Evolutionary conservation across 2,329 filamentous ascomycete genomes (phyloP), one percentile per base, ranked within the genome.

Genomic region (Aspergillus sclerotialis): DNA sequence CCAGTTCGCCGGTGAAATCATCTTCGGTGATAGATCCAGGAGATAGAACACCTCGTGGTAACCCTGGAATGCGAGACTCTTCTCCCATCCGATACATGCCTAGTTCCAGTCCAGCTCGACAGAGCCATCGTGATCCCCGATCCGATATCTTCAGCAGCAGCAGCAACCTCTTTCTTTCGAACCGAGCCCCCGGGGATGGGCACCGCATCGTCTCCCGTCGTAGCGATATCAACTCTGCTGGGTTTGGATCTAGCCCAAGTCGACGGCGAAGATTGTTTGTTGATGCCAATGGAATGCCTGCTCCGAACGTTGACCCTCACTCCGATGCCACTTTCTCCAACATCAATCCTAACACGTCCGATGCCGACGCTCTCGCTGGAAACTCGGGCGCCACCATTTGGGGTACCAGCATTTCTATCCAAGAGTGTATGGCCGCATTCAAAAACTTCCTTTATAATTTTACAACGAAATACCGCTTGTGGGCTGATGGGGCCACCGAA

Each of bases 351-450:
- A 83, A 82, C 43, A 95, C 89, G 5, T 95, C 90, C 2, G 92
- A 98, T 59, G 92, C 92, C 1, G 84, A 95, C 54, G 77, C 74
- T 1, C 76, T 95, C 26, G 90, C 88, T 25, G 92, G 89, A 2
- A 78, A 78, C 38, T 85, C 84, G 25, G 82, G 82, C 36, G 80
- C 83, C 47, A 78, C 93, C 38, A 90, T 98, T 44, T 98, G 92
- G 92, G 92, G 92, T 60, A 98, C 92, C 28, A 96, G 94, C 25
- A 85, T 98, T 32, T 94, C 90, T 4, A 83, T 98, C 34, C 79
- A 86, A 40, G 89, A 96, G 58, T 88, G 87, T 0, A 84, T 93
- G 60, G 77, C 80, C 33, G 73, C 81, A 0, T 94, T 95, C 70
- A 90, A 92, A 55, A 88, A 92, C 44, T 98, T 98, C 53, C 69